Evolutionary conservation across 345 rosid species (phyloP).

Genomic region (Adansonia digitata): DNA sequence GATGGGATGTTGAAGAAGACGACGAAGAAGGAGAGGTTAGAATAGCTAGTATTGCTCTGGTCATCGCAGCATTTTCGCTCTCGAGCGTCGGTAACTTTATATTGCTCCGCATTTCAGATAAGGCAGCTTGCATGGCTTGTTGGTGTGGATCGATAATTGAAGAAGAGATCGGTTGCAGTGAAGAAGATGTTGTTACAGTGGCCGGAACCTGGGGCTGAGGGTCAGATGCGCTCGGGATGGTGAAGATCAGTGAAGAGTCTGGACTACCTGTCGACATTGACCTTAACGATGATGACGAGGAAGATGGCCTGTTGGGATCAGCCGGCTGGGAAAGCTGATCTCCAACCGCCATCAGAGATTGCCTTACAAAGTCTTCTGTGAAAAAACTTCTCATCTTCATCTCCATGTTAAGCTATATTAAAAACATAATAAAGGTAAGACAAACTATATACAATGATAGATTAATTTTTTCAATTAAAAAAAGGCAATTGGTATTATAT

Average conservation of each 20-base stretch:
- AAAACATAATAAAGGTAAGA: neutral
- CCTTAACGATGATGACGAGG: constrained; percentile 72
- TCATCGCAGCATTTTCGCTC: constrained; percentile 50
- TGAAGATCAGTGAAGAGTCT: constrained; percentile 50
- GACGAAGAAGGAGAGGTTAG: constrained; percentile 47
- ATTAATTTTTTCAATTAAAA: neutral
- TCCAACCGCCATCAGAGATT: constrained; percentile 10
- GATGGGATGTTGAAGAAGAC: constrained; percentile 45
- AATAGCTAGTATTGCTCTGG: constrained; percentile 66
- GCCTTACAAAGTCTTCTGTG: constrained; percentile 45
- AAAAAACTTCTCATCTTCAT: constrained; percentile 48
- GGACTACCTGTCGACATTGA: constrained; percentile 62
- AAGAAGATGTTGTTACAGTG: constrained; percentile 10
- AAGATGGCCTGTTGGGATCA: constrained; percentile 31
- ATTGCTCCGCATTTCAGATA: constrained; percentile 20
- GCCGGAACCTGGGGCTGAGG: constrained; percentile 20
- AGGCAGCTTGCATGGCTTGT: constrained; percentile 35
- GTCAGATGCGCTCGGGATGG: constrained; percentile 33
- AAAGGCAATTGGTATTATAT: neutral
- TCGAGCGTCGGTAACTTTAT: constrained; percentile 29
- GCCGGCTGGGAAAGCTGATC: constrained; percentile 30
- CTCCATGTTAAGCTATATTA: constrained; percentile 50
- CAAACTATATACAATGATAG: neutral
- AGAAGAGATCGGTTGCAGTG: constrained; percentile 15
- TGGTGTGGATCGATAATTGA: constrained; percentile 25